Base-by-base conservation (phyloP, 2,329 filamentous ascomycete genomes). In the Colletotrichum cuscutae region DNA sequence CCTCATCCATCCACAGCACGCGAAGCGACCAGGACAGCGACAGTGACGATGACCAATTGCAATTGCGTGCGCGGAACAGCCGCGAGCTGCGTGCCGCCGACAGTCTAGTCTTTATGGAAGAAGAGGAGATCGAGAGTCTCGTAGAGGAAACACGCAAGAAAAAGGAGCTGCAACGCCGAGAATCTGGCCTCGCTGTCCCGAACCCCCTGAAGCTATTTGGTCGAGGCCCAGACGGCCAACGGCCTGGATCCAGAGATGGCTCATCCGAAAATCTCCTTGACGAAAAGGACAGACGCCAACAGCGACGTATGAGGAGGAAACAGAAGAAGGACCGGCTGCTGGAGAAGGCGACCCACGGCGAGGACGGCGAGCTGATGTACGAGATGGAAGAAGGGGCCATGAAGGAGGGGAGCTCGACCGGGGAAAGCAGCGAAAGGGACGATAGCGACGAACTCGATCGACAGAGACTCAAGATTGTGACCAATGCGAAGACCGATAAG, bases 361-460 rank as follows among this genome's bases (percentile, higher is more conserved):
- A 94, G 79, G 90, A 94, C 76, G 92, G 92, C 49, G 90, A 92
- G 81, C 85, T 97, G 78, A 94, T 97, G 92, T 95, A 94, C 81
- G 94, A 97, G 83, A 94, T 96, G 93, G 95, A 98, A 82, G 93
- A 95, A 79, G 94, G 95, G 1, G 89, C 87, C 2, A 88, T 93
- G 78, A 90, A 88, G 73, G 91, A 92, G 60, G 91, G 92, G 66
- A 93, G 89, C 79, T 86, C 85, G 6, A 91, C 90, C 0, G 90
- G 89, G 46, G 87, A 89, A 0, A 91, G 89, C 81, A 91, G 88
- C 85, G 84, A 92, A 77, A 84, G 90, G 75, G 85, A 91, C 75
- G 84, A 89, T 80, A 86, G 91, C 84, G 85, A 89, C 77, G 84
- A 91, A 80, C 78, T 90, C 80, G 84, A 91, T 82, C 81, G 91